phyloP scores from a whole-genome alignment of 1,284 basidiomycete genomes.

The Vanrija pseudolonga region DNA sequence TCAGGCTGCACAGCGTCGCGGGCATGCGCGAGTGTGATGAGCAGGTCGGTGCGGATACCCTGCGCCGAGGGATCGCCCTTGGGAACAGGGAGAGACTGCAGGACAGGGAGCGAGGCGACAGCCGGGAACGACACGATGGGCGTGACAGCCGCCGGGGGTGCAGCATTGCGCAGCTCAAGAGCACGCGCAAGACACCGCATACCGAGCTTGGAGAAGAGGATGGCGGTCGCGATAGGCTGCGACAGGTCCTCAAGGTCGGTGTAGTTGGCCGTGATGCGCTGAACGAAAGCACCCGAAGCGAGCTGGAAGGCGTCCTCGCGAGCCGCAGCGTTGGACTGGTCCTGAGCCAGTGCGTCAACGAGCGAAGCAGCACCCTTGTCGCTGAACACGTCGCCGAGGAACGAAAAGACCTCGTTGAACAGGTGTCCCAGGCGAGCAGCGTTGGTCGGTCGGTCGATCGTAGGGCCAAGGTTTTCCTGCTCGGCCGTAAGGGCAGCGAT shows the following conservation, averaged over 20 bases:
- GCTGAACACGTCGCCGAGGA: slow-evolving; percentile 51
- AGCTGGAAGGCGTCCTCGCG: slow-evolving; percentile 50
- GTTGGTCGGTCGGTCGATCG: slow-evolving; percentile 51
- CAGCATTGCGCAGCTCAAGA: slow-evolving; percentile 14
- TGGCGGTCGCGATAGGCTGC: slow-evolving; percentile 60
- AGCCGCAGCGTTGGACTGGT: slow-evolving; percentile 27
- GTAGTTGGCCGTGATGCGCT: slow-evolving; percentile 51
- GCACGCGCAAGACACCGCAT: slow-evolving; percentile 56
- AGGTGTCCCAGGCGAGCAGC: slow-evolving; percentile 65
- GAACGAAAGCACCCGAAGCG: slow-evolving; percentile 50
- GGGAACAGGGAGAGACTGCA: slow-evolving; percentile 45
- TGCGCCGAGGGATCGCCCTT: slow-evolving; percentile 9
- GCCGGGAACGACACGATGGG: slow-evolving; percentile 26
- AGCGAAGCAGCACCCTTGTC: slow-evolving; percentile 37
- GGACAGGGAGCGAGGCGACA: slow-evolving; percentile 56
- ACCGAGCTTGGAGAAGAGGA: slow-evolving; percentile 71
- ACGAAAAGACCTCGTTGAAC: slow-evolving; percentile 76
- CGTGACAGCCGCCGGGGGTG: slow-evolving; percentile 33
- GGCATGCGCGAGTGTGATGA: slow-evolving; percentile 57
- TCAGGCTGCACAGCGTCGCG: slow-evolving; percentile 48
- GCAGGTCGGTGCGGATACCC: slow-evolving; percentile 27
- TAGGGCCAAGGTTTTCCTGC: slow-evolving; percentile 32
- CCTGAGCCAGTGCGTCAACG: slow-evolving; percentile 20
- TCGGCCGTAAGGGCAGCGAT: slow-evolving; percentile 38
- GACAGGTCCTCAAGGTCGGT: slow-evolving; percentile 63